Conservation (phyloP, 345 rosid genomes). For the Eutrema yunnanense region DNA sequence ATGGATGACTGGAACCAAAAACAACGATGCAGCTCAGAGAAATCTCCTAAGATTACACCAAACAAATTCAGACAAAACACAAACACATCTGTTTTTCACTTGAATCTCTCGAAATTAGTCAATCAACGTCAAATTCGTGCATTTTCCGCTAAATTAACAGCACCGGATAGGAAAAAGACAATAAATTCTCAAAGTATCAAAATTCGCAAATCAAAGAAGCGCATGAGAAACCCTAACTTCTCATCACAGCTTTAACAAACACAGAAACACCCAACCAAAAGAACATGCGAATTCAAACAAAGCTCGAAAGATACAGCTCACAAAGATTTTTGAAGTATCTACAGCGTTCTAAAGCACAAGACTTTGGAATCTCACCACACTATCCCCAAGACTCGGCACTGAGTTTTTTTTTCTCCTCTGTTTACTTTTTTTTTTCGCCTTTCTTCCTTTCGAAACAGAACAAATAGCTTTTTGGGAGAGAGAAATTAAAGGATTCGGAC, state of each 20-base stretch:
- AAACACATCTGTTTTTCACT: neutral
- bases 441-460: slow-evolving; percentile 17
- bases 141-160: neutral
- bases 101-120: neutral
- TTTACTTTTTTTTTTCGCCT: neutral
- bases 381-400: slow-evolving; percentile 22
- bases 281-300: slow-evolving; percentile 6
- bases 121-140: slow-evolving; percentile 1
- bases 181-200: neutral
- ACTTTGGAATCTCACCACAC: slow-evolving; percentile 25
- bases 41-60: neutral
- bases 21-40: neutral
- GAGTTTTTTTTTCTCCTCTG: slow-evolving; percentile 1
- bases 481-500: slow-evolving; percentile 39
- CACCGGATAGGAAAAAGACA: neutral
- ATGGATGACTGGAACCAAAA: slow-evolving; percentile 2
- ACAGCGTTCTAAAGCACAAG: slow-evolving; percentile 6
- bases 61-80: neutral
- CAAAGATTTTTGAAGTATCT: neutral
- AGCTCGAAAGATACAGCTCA: neutral
- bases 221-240: slow-evolving; percentile 28
- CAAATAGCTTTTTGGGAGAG: slow-evolving; percentile 42
- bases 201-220: neutral
- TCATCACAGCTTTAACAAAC: neutral
- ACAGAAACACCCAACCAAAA: neutral